These are phyloP conservation scores for Conticribra guillardii DNA, from an alignment of 108 stramenopile genomes.

Conservation along the genomic window DNA sequence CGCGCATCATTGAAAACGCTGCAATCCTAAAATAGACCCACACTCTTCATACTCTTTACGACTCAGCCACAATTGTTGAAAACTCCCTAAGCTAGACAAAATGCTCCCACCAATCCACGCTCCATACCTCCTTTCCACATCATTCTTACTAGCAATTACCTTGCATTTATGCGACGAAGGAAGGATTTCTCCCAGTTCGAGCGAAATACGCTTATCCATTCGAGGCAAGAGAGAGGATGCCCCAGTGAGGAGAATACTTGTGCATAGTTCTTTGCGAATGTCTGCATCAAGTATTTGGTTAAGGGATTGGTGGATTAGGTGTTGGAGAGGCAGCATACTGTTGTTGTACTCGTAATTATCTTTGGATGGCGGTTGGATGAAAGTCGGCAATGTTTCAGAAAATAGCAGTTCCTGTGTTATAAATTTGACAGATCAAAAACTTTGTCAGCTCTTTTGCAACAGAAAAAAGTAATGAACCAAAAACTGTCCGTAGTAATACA, in stretches of 20 bases:
- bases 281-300: constrained; percentile 78
- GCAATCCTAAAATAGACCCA: constrained; percentile 76
- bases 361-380: constrained; percentile 11
- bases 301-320: constrained; percentile 72
- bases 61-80: constrained; percentile 96
- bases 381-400: constrained; percentile 62
- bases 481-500: background rate
- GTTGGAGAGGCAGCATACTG: constrained; percentile 66
- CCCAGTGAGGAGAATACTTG: constrained; percentile 76
- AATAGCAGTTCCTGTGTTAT: constrained; percentile 65
- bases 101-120: constrained; percentile 96
- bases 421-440: no score
- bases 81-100: constrained; percentile 93
- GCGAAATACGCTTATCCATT: constrained; percentile 72
- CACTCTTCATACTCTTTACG: constrained; percentile 94
- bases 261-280: constrained; percentile 78
- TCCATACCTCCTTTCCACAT: constrained; percentile 79
- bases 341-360: constrained; percentile 26
- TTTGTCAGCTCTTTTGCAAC: no score
- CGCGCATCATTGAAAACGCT: constrained; percentile 56
- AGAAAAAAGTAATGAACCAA: background rate
- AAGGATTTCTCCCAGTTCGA: constrained; percentile 59
- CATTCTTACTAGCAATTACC: constrained; percentile 64
- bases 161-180: constrained; percentile 71
- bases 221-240: constrained; percentile 67